Conservation (phyloP, 1,284 basidiomycete species). For the Ustilago nuda region DNA sequence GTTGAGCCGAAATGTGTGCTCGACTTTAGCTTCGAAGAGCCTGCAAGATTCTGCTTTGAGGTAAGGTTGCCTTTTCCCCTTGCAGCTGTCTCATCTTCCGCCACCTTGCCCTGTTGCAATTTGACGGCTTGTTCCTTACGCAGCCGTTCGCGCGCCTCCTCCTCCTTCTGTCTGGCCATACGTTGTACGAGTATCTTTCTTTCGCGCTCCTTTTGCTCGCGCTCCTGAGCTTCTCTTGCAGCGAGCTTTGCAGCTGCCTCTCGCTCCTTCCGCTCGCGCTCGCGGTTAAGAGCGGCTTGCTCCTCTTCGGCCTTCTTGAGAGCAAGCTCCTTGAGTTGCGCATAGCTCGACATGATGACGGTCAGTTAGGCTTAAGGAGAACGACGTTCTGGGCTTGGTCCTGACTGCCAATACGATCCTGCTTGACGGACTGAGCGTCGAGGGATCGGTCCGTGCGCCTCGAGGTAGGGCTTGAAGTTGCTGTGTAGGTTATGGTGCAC, state of each 20-base stretch:
- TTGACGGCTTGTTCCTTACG: conserved; percentile 33
- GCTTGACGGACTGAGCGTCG: neutral
- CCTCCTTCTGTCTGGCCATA: conserved; percentile 42
- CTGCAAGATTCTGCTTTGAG: conserved; percentile 2
- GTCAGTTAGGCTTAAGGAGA: too few relatives aligned
- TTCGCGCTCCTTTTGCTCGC: conserved; percentile 43
- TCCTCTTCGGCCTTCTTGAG: conserved; percentile 41
- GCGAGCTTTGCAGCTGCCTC: conserved; percentile 43
- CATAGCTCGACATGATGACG: conserved; percentile 45
- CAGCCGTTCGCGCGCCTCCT: conserved; percentile 36
- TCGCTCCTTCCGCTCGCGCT: conserved; percentile 36
- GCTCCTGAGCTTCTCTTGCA: conserved; percentile 39
- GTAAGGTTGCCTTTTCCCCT: neutral
- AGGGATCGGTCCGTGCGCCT: conserved; percentile 8
- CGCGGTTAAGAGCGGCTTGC: conserved; percentile 30
- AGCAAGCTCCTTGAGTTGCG: conserved; percentile 45
- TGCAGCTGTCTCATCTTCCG: conserved; percentile 8
- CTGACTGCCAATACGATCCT: neutral
- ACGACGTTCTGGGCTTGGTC: neutral
- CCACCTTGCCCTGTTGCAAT: conserved; percentile 11
- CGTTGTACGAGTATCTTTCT: conserved; percentile 43
- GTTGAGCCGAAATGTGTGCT: conserved; percentile 30
- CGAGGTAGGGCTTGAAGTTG: conserved; percentile 1
- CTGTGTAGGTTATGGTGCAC: conserved; percentile 2
- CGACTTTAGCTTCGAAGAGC: conserved; percentile 6